Base-by-base conservation (phyloP, 768 basidiomycete genomes). In the Chalciporus pseudorubinellus region DNA sequence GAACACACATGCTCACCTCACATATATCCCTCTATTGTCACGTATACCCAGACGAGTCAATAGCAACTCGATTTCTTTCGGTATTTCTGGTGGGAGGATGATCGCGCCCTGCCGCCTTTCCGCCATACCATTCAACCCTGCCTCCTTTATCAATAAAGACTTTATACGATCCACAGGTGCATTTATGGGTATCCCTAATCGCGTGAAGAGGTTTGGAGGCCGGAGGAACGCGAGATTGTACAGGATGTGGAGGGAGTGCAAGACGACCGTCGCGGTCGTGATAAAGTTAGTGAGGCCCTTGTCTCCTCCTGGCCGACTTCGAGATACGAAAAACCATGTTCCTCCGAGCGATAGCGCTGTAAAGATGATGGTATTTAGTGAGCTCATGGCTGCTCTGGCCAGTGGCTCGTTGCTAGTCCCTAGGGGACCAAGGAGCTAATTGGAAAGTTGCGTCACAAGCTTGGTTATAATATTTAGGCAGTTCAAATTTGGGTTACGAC, bases 161-260 rank as follows among this genome's bases (percentile, higher is more conserved):
- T 76, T 77, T 36, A 90, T 76, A 9, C 62, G 59, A 29, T 85
- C 82, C 24, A 78, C 70, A 0, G 83, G 73, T 3, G 74, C 74
- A 51, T 76, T 82, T 44, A 86, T 54, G 1, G 85, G 80, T 40
- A 87, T 63, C 2, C 70, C 59, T n/a, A 88, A 70, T 3, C 72
- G 67, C 34, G 69, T 71, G 64, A 87, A 90, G 28, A 90, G 62
- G 60, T 89, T 89, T 41, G 76, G 74, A 9, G 87, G 84, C 44
- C 74, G 76, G 45, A n/a, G 33, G 0, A 55, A 46, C 7, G 40
- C 51, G 24, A 66, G 18, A 46, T 48, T 50, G 33, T 41, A 60
- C 3, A 67, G 46, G 14, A 52, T 20, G 34, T 63, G 40, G 9
- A 63, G 31, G 21, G 56, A 48, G 26, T 66, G 61, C 42, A 61